Conservation (phyloP, 306 rosid genomes). For the Datisca glomerata region DNA sequence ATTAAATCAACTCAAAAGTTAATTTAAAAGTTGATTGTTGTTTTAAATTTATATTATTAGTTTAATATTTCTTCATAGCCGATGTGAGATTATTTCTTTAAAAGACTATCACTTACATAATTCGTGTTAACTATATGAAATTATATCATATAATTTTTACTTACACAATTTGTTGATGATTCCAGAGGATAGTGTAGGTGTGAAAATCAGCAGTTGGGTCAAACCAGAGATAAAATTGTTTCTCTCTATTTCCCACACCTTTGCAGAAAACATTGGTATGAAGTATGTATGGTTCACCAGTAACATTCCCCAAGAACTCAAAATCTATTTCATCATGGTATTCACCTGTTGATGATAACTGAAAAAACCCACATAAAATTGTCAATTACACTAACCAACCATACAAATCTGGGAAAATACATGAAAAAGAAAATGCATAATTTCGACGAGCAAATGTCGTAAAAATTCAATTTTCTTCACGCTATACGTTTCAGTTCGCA, state of each 20-base stretch:
- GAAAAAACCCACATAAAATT: too few species aligned
- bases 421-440: too few species aligned
- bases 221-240: conserved; percentile 57
- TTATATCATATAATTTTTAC: conserved; percentile 3
- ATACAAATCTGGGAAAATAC: too few species aligned
- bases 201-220: conserved; percentile 67
- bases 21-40: too few species aligned
- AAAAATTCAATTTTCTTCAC: too few species aligned
- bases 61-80: too few species aligned
- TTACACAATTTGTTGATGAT: conserved; percentile 38
- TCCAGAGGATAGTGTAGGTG: conserved; percentile 57
- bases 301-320: conserved; percentile 61
- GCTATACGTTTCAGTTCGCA: too few species aligned
- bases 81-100: not conserved
- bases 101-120: not conserved
- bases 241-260: conserved; percentile 65
- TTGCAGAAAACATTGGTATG: conserved; percentile 52
- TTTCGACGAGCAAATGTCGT: too few species aligned
- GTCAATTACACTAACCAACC: too few species aligned
- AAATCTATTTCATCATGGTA: conserved; percentile 49
- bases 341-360: conserved; percentile 7
- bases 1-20: too few species aligned
- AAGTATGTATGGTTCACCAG: conserved; percentile 51
- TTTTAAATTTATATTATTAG: too few species aligned
- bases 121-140: not conserved